These are phyloP conservation scores for Avena sativa DNA, from an alignment of 176 grass and related monocot genomes.

Conservation along the genomic window DNA sequence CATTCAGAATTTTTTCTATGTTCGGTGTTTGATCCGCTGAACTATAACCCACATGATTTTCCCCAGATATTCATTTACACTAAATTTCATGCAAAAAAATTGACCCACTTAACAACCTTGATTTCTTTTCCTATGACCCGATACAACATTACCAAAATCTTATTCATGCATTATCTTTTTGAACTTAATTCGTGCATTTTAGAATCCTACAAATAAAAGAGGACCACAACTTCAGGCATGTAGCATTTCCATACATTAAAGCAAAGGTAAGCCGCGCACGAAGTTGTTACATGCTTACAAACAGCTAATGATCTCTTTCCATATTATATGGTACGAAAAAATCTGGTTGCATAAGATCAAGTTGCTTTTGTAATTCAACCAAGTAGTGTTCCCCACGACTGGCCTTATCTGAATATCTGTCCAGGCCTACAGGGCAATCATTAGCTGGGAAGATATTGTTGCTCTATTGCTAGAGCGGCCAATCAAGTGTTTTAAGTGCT, in stretches of 20 bases:
- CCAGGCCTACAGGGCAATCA: neutral
- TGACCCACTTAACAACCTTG: neutral
- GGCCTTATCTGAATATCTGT: constrained; percentile 17
- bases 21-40: neutral
- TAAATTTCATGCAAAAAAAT: neutral
- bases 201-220: too few species aligned
- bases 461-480: constrained; percentile 9
- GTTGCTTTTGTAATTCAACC: constrained; percentile 27
- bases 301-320: neutral
- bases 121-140: neutral
- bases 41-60: neutral
- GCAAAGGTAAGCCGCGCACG: neutral
- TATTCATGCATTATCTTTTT: too few species aligned
- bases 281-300: neutral
- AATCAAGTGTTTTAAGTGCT: neutral
- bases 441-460: constrained; percentile 21
- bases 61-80: neutral
- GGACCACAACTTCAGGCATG: neutral
- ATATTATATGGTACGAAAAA: neutral
- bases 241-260: neutral
- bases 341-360: neutral
- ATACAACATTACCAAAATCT: neutral
- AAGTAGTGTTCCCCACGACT: constrained; percentile 43
- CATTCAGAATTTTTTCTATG: neutral
- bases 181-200: too few species aligned